phyloP scores from a whole-genome alignment of 768 basidiomycete genomes.

The Suillus luteus region DNA sequence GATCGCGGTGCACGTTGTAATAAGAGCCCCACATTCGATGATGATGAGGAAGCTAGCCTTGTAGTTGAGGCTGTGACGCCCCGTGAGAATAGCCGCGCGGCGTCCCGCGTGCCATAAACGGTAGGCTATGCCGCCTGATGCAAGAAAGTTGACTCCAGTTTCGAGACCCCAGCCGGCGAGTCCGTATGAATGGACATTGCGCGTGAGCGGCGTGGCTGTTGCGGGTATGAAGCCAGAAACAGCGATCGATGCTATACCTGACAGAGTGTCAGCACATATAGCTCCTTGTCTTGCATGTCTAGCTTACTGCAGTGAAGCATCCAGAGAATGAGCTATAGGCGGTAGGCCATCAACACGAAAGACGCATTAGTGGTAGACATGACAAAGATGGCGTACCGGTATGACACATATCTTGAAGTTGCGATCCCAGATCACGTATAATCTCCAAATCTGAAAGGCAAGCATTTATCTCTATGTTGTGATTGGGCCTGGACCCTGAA shows the following conservation, averaged over 20 bases:
- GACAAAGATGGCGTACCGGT: conserved; percentile 16
- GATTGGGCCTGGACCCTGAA: not conserved
- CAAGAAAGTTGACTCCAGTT: conserved; percentile 18
- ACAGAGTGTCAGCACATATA: too few species aligned
- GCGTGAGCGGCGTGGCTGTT: conserved; percentile 7
- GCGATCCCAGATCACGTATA: conserved; percentile 23
- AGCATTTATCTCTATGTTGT: not conserved
- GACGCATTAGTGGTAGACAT: not conserved
- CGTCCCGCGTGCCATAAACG: conserved; percentile 19
- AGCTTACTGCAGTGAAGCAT: conserved; percentile 20
- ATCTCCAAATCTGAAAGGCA: conserved; percentile 26
- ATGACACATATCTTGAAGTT: conserved; percentile 18
- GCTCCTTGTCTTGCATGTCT: not conserved
- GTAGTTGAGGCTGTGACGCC: conserved; percentile 13
- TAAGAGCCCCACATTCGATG: conserved; percentile 23
- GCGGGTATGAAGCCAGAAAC: conserved; percentile 21
- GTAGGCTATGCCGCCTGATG: conserved; percentile 19
- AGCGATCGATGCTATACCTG: conserved; percentile 19
- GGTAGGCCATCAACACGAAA: not conserved
- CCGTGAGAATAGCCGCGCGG: conserved; percentile 7
- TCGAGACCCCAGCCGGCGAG: conserved; percentile 20
- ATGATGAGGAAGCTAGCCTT: conserved; percentile 20
- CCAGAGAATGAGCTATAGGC: conserved; percentile 20
- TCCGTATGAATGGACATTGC: not conserved
- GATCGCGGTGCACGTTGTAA: conserved; percentile 11